Evolutionary conservation across 108 stramenopile species (phyloP).

Genomic region (Schizochytrium sp.): DNA sequence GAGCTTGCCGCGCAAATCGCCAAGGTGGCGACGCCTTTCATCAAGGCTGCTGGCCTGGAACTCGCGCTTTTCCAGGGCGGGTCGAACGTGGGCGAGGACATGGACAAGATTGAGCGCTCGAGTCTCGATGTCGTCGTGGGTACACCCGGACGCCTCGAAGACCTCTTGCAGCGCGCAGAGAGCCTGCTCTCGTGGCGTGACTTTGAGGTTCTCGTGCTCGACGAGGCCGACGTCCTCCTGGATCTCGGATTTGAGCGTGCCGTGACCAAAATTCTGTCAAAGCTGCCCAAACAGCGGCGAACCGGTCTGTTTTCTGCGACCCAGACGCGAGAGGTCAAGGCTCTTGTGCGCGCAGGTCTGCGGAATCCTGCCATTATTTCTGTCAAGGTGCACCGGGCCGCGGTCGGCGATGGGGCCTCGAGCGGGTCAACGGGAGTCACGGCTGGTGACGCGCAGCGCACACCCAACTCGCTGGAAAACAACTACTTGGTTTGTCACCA

Average conservation of each 20-base stretch:
- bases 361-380: conserved; percentile 87
- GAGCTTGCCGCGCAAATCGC: conserved; percentile 51
- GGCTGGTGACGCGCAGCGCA: conserved; percentile 21
- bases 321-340: conserved; percentile 59
- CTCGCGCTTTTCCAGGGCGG: conserved; percentile 44
- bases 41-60: neutral
- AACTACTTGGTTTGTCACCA: conserved; percentile 68
- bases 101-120: conserved; percentile 55
- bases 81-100: conserved; percentile 61
- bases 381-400: conserved; percentile 49
- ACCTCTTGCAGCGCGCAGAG: conserved; percentile 55
- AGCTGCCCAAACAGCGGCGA: conserved; percentile 83
- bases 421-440: conserved; percentile 26
- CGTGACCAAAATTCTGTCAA: conserved; percentile 64
- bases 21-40: conserved; percentile 34
- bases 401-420: too few species aligned
- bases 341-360: conserved; percentile 80
- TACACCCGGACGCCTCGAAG: conserved; percentile 90
- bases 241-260: conserved; percentile 83
- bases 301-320: conserved; percentile 96
- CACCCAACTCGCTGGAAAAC: conserved; percentile 78
- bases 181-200: conserved; percentile 67
- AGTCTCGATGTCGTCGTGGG: conserved; percentile 79
- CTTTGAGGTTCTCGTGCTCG: conserved; percentile 79
- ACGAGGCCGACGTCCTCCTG: conserved; percentile 90